phyloP scores from a whole-genome alignment of 352 stramenopile species.

The Peronosclerospora sorghi region DNA sequence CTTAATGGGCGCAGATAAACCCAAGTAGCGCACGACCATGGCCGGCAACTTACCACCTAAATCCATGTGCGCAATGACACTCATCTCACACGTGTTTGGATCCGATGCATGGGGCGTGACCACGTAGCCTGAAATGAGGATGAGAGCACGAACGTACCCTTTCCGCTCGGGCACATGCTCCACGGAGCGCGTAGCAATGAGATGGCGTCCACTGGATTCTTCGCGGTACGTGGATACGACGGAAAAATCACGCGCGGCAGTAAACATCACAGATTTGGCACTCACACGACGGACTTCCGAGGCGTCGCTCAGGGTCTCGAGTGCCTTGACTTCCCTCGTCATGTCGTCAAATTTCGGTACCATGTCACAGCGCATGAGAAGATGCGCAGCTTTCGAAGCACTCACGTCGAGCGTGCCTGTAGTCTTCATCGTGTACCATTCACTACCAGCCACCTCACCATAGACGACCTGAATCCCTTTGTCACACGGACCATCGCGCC shows the following conservation, averaged over 20 bases:
- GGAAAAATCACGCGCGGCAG: conserved; percentile 58
- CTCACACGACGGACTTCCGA: conserved; percentile 55
- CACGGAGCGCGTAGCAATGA: conserved; percentile 67
- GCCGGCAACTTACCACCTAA: conserved; percentile 55
- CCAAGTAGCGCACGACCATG: conserved; percentile 64
- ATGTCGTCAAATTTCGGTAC: conserved; percentile 74
- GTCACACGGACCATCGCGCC: conserved; percentile 47
- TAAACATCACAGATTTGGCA: conserved; percentile 70
- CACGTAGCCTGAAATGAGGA: conserved; percentile 62
- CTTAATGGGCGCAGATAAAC: conserved; percentile 72
- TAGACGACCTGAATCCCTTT: conserved; percentile 70
- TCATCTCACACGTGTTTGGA: conserved; percentile 51
- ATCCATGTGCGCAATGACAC: conserved; percentile 70
- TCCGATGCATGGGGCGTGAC: conserved; percentile 49
- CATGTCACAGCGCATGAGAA: conserved; percentile 45
- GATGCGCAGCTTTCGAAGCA: conserved; percentile 32
- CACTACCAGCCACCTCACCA: conserved; percentile 42
- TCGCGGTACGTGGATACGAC: conserved; percentile 47
- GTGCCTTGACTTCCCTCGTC: conserved; percentile 50
- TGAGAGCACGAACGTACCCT: conserved; percentile 34
- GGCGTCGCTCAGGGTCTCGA: conserved; percentile 52
- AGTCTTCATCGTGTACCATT: conserved; percentile 71
- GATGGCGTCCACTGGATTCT: conserved; percentile 34
- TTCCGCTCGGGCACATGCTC: conserved; percentile 40
- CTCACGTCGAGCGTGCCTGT: conserved; percentile 45